These are phyloP conservation scores for Euphorbia peplus DNA, from an alignment of 345 rosid genomes.

Conservation along the genomic window DNA sequence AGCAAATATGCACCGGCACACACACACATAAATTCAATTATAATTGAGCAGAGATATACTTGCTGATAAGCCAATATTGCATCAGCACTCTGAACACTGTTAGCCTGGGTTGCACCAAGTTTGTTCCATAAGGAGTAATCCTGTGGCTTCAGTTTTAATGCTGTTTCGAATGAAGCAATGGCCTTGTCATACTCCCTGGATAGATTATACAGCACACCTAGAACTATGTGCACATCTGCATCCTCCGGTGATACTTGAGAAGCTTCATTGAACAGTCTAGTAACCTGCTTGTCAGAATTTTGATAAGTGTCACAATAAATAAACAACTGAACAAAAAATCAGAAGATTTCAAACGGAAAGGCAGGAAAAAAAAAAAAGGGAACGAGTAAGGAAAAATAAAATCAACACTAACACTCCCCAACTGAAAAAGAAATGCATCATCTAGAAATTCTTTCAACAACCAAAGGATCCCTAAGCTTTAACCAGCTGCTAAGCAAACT, in stretches of 20 bases:
- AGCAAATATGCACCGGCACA: not conserved
- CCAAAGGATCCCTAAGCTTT: not conserved
- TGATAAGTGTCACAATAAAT: not conserved
- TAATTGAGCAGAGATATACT: conserved; percentile 35
- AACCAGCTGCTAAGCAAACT: not conserved
- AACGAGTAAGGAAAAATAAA: not conserved
- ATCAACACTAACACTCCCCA: not conserved
- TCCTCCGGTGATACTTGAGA: conserved; percentile 92
- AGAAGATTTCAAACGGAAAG: not conserved
- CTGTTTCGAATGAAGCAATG: conserved; percentile 70
- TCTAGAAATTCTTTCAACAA: not conserved
- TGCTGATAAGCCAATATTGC: conserved; percentile 95
- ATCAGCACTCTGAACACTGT: conserved; percentile 97
- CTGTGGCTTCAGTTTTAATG: conserved; percentile 82
- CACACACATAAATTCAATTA: not conserved
- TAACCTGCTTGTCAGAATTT: conserved; percentile 45
- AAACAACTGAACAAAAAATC: not conserved
- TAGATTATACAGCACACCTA: conserved; percentile 88
- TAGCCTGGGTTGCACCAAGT: conserved; percentile 98
- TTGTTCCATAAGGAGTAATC: conserved; percentile 99
- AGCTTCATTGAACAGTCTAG: conserved; percentile 82
- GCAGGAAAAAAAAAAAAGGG: not conserved
- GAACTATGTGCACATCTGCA: conserved; percentile 91
- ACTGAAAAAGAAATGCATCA: not conserved
- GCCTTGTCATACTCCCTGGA: conserved; percentile 94